Percentiles rank a stretch among this genome's conserved stretches.
Conservation (phyloP, 768 basidiomycete species). For the Cyclocybe cylindracea region DNA sequence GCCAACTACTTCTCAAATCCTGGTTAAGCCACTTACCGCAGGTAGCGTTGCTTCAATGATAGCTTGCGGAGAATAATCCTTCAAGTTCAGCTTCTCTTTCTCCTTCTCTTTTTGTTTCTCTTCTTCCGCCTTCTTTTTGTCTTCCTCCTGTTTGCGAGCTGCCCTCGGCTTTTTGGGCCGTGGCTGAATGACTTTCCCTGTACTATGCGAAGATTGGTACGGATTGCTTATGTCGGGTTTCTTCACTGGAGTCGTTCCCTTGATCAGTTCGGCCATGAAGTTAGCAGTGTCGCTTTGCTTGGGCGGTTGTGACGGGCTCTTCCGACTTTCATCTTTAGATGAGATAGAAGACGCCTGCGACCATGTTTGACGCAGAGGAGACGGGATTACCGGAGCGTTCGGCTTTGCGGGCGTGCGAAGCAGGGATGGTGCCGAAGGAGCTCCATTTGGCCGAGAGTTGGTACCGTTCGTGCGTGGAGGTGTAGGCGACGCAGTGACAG, state of each 20-base stretch:
- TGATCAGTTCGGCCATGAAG: constrained; percentile 70
- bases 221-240: constrained; percentile 75
- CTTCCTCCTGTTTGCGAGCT: constrained; percentile 5
- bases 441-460: constrained; percentile 15
- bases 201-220: constrained; percentile 73
- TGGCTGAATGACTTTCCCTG: constrained; percentile 40
- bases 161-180: constrained; percentile 23
- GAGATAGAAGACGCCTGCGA: constrained; percentile 42
- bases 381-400: constrained; percentile 66
- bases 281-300: constrained; percentile 67
- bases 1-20: background rate
- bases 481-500: constrained; percentile 29
- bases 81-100: constrained; percentile 26
- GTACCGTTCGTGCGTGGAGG: constrained; percentile 26
- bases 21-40: constrained; percentile 44
- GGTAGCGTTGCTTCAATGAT: constrained; percentile 81
- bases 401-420: constrained; percentile 51
- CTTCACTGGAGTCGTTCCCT: constrained; percentile 66
- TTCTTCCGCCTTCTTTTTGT: constrained; percentile 22
- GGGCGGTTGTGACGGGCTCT: constrained; percentile 31
- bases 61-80: constrained; percentile 54
- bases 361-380: constrained; percentile 79
- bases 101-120: constrained; percentile 19
- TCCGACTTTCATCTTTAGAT: constrained; percentile 29
- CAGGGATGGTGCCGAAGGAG: constrained; percentile 29